phyloP scores from a whole-genome alignment of 2,329 filamentous ascomycete genomes.

The Helotiales sp. region DNA sequence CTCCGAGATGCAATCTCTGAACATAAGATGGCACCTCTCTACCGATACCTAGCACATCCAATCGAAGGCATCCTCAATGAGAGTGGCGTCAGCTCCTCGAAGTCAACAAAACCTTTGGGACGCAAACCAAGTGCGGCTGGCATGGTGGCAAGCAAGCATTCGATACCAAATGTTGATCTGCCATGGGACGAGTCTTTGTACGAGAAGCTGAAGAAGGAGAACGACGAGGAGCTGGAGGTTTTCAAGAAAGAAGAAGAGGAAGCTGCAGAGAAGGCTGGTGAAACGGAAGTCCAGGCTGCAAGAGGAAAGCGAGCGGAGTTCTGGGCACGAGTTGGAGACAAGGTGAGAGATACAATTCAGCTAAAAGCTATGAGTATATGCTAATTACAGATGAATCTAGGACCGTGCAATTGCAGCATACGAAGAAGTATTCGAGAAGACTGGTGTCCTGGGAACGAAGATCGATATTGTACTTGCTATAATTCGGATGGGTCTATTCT shows the following conservation, averaged over 20 bases:
- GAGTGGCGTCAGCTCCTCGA: conserved; percentile 51
- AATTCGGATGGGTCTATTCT: conserved; percentile 94
- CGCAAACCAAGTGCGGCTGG: conserved; percentile 74
- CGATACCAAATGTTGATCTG: conserved; percentile 68
- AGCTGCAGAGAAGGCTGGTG: conserved; percentile 92
- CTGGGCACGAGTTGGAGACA: conserved; percentile 94
- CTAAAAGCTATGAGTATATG: neutral
- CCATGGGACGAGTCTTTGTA: conserved; percentile 93
- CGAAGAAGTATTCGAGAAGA: conserved; percentile 95
- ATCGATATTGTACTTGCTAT: conserved; percentile 97
- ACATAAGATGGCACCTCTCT: conserved; percentile 87
- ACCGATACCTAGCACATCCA: conserved; percentile 82
- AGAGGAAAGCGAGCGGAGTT: conserved; percentile 95
- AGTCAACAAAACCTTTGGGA: conserved; percentile 59
- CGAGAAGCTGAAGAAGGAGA: conserved; percentile 74
- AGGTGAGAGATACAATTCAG: conserved; percentile 61
- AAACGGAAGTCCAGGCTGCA: conserved; percentile 92
- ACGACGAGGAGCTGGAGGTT: conserved; percentile 75
- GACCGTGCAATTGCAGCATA: conserved; percentile 93
- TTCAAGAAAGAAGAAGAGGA: conserved; percentile 91
- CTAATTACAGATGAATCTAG: conserved; percentile 52
- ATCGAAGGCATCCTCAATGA: conserved; percentile 64
- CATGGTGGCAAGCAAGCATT: conserved; percentile 75
- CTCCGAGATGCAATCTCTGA: conserved; percentile 83
- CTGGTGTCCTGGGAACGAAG: conserved; percentile 93